Conservation (phyloP, 2,329 filamentous ascomycete genomes). For the Penicillium sp. region DNA sequence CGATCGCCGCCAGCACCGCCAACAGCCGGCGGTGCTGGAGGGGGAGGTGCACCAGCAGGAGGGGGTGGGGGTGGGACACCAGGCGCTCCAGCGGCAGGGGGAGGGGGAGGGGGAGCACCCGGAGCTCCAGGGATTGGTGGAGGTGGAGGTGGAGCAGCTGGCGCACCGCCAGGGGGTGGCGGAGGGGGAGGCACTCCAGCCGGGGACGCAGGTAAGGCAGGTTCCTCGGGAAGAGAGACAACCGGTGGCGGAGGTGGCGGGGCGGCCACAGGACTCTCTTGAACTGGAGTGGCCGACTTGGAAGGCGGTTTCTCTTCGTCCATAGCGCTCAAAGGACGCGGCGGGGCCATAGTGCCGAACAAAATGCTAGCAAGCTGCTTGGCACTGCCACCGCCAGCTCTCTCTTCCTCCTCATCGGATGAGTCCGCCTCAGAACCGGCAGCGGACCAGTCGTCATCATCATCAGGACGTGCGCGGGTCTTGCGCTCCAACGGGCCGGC, state of each 20-base stretch:
- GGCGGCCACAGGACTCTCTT: slow-evolving; percentile 35
- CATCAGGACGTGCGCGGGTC: slow-evolving; percentile 54
- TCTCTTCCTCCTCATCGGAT: slow-evolving; percentile 65
- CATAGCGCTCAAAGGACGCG: slow-evolving; percentile 76
- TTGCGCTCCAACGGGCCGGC: slow-evolving; percentile 44
- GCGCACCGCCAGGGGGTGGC: slow-evolving; percentile 30
- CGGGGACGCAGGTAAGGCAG: slow-evolving; percentile 28
- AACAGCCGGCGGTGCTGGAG: slow-evolving; percentile 31
- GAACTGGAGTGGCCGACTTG: slow-evolving; percentile 43
- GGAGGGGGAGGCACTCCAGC: slow-evolving; percentile 29
- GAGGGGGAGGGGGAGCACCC: slow-evolving; percentile 25
- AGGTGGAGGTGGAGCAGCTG: slow-evolving; percentile 46
- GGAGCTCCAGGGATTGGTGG: slow-evolving; percentile 28
- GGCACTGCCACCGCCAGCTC: slow-evolving; percentile 72
- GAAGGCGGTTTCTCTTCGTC: slow-evolving; percentile 57
- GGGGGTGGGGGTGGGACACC: slow-evolving; percentile 48
- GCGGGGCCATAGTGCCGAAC: slow-evolving; percentile 94
- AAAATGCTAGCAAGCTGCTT: slow-evolving; percentile 90
- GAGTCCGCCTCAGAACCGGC: slow-evolving; percentile 72
- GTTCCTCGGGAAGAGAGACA: slow-evolving; percentile 22
- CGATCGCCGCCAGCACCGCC: slow-evolving; percentile 40
- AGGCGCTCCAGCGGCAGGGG: slow-evolving; percentile 38
- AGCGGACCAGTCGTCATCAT: slow-evolving; percentile 72
- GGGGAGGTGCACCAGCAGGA: slow-evolving; percentile 40
- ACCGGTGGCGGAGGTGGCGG: slow-evolving; percentile 47